Base-by-base conservation (phyloP, 2,329 filamentous ascomycete genomes). In the Neoarthrinium moseri region DNA sequence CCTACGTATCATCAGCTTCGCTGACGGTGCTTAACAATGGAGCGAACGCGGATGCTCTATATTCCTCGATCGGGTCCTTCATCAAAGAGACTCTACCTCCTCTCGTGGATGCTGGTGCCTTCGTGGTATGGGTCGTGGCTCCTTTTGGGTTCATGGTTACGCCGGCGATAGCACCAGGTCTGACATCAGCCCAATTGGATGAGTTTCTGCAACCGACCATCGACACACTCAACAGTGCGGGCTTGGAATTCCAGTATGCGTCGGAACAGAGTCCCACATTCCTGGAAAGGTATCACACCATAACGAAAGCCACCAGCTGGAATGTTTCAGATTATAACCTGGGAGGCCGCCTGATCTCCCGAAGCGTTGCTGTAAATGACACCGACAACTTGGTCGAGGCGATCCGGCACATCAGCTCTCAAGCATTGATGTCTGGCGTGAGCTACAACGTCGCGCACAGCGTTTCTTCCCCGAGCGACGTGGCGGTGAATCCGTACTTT, bases 271-370 rank as follows among this genome's bases (percentile, higher is more conserved):
- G 45, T 21, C 21, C 41, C 4, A 36, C 13, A 3, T 53, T 52
- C 35, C 30, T 53, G 3, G 26, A 20, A 4, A 34, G 32, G n/a
- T 50, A 49, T 15, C 34, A 45, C 13, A 33, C 46, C 6, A 41
- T 47, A n/a, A n/a, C 38, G 22, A 18, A 18, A 10, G 7, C 27
- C 27, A 18, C 46, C 1, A 39, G 22, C 8, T 53, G 43, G 45
- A 55, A 53, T n/a, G 53, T 53, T 7, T 51, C 49, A 1, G 51
- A 55, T 21, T 34, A 51, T 18, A 49, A 51, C 30, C 2, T 45
- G 3, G 53, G 53, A 6, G 44, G 51, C 20, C 43, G 51, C 5
- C 34, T 52, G 6, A 51, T 53, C 15, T 38, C 52, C 21, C 47
- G 52, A 6, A 11, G 27, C 3, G 41, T 56, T 10, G 52, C 47